Percentiles rank a stretch among this genome's conserved stretches.
phyloP scores from a whole-genome alignment of 2,329 filamentous ascomycete species.

The Venturia aucupariae region DNA sequence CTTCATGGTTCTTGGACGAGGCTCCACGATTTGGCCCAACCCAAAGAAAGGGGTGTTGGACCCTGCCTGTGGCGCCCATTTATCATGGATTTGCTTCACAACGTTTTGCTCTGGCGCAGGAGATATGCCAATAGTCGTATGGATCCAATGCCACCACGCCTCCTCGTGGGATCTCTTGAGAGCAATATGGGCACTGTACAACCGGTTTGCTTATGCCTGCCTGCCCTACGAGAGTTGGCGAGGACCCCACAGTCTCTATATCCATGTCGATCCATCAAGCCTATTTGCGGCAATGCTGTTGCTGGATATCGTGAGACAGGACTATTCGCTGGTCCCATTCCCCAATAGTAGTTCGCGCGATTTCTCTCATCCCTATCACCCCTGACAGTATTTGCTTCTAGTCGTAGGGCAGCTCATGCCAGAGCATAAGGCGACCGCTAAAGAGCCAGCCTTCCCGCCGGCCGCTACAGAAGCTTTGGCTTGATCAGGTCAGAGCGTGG shows the following conservation, averaged over 20 bases:
- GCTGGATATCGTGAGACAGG: background rate
- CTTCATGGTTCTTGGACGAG: background rate
- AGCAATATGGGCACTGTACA: background rate
- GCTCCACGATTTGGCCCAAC: background rate
- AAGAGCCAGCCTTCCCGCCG: background rate
- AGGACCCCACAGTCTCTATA: background rate
- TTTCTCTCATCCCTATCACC: background rate
- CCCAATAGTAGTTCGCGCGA: background rate
- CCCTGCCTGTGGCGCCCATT: background rate
- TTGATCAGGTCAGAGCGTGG: background rate
- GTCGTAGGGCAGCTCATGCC: background rate
- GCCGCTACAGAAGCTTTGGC: background rate
- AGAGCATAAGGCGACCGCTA: constrained; percentile 1
- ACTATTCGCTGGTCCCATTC: background rate
- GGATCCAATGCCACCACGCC: background rate
- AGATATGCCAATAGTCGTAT: background rate
- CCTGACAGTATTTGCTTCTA: background rate
- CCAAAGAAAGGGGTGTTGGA: background rate
- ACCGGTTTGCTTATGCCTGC: background rate
- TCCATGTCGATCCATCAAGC: background rate
- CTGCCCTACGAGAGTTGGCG: background rate
- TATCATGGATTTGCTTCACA: background rate
- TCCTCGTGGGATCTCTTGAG: background rate
- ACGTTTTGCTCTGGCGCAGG: background rate
- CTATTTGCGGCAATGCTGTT: constrained; percentile 1